A percentile compares a stretch with the other conserved stretches of the same genome.
Evolutionary conservation across 2,329 filamentous ascomycete species (phyloP).

Genomic region (Hirsutella rhossiliensis): DNA sequence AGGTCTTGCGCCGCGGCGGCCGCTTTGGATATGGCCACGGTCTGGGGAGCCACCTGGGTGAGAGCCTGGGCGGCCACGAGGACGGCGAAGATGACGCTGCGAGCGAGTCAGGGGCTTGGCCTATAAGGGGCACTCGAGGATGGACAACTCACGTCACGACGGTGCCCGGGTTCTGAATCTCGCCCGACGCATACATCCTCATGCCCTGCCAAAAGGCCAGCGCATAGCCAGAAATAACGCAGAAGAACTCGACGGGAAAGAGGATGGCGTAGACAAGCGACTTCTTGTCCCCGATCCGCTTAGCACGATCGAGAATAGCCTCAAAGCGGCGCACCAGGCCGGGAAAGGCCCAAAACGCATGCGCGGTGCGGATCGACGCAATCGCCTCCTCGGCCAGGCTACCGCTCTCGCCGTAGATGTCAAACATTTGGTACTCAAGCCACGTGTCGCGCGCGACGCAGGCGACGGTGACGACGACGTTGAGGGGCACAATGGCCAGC

Average conservation of each 20-base stretch:
- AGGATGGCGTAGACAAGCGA: conserved; percentile 28
- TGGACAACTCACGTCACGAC: conserved; percentile 24
- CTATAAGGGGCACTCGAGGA: not conserved
- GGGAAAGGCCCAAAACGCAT: conserved; percentile 37
- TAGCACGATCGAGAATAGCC: conserved; percentile 26
- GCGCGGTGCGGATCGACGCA: conserved; percentile 33
- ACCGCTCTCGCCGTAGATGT: conserved; percentile 28
- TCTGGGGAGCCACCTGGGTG: conserved; percentile 34
- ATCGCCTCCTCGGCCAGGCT: conserved; percentile 37
- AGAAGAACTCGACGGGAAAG: conserved; percentile 33
- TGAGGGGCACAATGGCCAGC: conserved; percentile 31
- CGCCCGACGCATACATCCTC: conserved; percentile 29
- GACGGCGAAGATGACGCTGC: conserved; percentile 30
- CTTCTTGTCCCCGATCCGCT: conserved; percentile 28
- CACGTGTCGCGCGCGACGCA: conserved; percentile 26
- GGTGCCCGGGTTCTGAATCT: conserved; percentile 30
- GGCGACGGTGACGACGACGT: conserved; percentile 25
- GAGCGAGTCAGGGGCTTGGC: no score
- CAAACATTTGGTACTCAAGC: conserved; percentile 31
- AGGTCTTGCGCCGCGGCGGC: conserved; percentile 32
- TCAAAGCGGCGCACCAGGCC: conserved; percentile 29
- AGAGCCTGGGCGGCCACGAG: conserved; percentile 32
- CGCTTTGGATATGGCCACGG: conserved; percentile 31
- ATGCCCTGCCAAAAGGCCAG: conserved; percentile 41
- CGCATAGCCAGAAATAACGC: conserved; percentile 32